A percentile compares a stretch with the other conserved stretches of the same genome.
Evolutionary conservation across 345 rosid genomes (phyloP).

Genomic region (Brassica incana): DNA sequence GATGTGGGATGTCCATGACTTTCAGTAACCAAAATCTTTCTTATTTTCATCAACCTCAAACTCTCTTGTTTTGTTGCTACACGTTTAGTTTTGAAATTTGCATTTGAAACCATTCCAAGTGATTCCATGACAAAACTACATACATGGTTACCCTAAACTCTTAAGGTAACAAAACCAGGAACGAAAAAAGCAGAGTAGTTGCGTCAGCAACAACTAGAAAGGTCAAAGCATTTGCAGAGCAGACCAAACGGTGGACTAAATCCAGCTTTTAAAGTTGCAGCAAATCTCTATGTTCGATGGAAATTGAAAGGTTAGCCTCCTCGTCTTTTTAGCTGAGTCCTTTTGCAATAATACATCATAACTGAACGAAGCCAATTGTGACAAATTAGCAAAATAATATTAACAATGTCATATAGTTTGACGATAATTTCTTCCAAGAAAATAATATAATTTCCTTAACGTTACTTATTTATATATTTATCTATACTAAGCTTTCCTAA

Average conservation of each 20-base stretch:
- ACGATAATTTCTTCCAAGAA: no score
- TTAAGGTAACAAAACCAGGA: slow-evolving; percentile 12
- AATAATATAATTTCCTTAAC: no score
- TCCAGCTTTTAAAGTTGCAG: slow-evolving; percentile 31
- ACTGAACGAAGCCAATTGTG: no score
- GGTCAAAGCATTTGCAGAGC: slow-evolving; percentile 16
- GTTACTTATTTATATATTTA: no score
- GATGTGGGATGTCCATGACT: not conserved
- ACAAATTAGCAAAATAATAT: no score
- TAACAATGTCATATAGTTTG: no score
- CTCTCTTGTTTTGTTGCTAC: not conserved
- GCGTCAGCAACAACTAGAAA: slow-evolving; percentile 29
- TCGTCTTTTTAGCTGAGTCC: slow-evolving; percentile 47
- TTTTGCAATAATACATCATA: slow-evolving; percentile 56
- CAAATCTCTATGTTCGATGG: slow-evolving; percentile 36
- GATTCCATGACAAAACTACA: slow-evolving; percentile 8
- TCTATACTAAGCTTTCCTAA: no score
- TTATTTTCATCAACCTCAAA: slow-evolving; percentile 22
- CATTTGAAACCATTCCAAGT: slow-evolving; percentile 32
- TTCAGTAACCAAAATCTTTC: slow-evolving; percentile 16
- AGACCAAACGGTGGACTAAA: not conserved
- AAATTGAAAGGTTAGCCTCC: slow-evolving; percentile 34
- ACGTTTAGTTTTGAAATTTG: not conserved
- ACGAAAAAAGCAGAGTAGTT: not conserved
- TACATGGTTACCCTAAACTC: not conserved